These are phyloP conservation scores for Castanospermum australe DNA, from an alignment of 306 rosid genomes.

Conservation along the genomic window DNA sequence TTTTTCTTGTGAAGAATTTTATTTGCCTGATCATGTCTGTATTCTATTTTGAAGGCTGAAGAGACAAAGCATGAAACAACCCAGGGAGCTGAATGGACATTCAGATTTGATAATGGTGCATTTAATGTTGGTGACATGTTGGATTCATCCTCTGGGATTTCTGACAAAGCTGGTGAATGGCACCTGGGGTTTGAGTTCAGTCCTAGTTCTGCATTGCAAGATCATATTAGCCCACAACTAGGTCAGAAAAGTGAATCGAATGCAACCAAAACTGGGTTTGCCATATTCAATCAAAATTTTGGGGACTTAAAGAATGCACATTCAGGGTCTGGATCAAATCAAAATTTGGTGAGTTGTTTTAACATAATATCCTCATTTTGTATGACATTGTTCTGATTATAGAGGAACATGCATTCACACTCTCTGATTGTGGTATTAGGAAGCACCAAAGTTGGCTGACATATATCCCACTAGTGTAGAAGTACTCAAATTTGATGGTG, in stretches of 20 bases:
- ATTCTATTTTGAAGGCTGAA: slow-evolving; percentile 45
- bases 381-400: slow-evolving; percentile 12
- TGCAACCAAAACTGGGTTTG: slow-evolving; percentile 27
- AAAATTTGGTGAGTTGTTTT: slow-evolving; percentile 50
- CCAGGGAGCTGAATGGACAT: slow-evolving; percentile 19
- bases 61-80: slow-evolving; percentile 30
- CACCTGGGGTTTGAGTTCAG: slow-evolving; percentile 52
- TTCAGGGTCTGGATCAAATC: slow-evolving; percentile 44
- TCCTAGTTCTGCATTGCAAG: slow-evolving; percentile 32
- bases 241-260: slow-evolving; percentile 30
- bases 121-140: slow-evolving; percentile 32
- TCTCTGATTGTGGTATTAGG: slow-evolving; percentile 47
- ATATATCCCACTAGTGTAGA: slow-evolving; percentile 27
- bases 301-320: slow-evolving; percentile 50
- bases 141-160: slow-evolving; percentile 42
- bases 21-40: slow-evolving; percentile 27
- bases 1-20: neutral
- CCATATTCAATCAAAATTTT: slow-evolving; percentile 26
- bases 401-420: neutral
- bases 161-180: slow-evolving; percentile 46
- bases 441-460: slow-evolving; percentile 37
- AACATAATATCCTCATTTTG: slow-evolving; percentile 18
- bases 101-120: slow-evolving; percentile 32
- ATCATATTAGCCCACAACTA: slow-evolving; percentile 23
- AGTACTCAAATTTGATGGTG: slow-evolving; percentile 24